Conservation (phyloP, 1,284 basidiomycete genomes). For the Boletus semigastroideus region DNA sequence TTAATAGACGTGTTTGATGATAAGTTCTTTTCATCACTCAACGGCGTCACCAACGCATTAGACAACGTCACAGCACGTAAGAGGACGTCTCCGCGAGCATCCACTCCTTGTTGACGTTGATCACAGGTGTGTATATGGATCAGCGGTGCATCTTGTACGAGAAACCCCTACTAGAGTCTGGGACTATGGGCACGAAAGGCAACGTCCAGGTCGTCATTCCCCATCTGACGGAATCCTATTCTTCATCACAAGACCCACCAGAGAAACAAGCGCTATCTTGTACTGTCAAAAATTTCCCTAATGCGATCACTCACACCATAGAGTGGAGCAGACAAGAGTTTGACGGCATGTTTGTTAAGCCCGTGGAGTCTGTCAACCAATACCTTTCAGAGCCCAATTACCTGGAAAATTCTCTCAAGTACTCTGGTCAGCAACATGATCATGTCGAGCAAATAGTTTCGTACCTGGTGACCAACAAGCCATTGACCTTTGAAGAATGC, state of each 20-base stretch:
- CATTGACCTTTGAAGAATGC: slow-evolving; percentile 95
- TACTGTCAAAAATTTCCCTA: slow-evolving; percentile 99
- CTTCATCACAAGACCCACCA: slow-evolving; percentile 97
- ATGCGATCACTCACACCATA: slow-evolving; percentile 98
- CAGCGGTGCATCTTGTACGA: slow-evolving; percentile 96
- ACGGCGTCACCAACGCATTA: slow-evolving; percentile 99
- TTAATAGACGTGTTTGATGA: slow-evolving; percentile 83
- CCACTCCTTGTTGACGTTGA: slow-evolving; percentile 3
- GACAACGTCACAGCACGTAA: slow-evolving; percentile 95
- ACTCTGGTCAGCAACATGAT: slow-evolving; percentile 87
- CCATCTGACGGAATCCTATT: slow-evolving; percentile 95
- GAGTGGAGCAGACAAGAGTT: slow-evolving; percentile 98
- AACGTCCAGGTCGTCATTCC: slow-evolving; percentile 98
- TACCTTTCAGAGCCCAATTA: slow-evolving; percentile 98
- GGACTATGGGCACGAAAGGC: slow-evolving; percentile 98
- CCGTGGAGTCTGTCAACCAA: slow-evolving; percentile 91
- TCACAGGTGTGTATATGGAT: slow-evolving; percentile 94
- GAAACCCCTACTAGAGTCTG: slow-evolving; percentile 96
- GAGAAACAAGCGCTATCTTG: slow-evolving; percentile 98
- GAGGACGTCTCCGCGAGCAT: slow-evolving; percentile 29
- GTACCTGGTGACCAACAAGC: slow-evolving; percentile 90
- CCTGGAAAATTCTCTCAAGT: slow-evolving; percentile 87
- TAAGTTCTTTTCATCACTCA: slow-evolving; percentile 84
- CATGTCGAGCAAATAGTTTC: slow-evolving; percentile 91
- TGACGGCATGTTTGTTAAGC: slow-evolving; percentile 92